Base-by-base conservation (phyloP, 176 grass and related monocot genomes). In the Metroxylon sagu region DNA sequence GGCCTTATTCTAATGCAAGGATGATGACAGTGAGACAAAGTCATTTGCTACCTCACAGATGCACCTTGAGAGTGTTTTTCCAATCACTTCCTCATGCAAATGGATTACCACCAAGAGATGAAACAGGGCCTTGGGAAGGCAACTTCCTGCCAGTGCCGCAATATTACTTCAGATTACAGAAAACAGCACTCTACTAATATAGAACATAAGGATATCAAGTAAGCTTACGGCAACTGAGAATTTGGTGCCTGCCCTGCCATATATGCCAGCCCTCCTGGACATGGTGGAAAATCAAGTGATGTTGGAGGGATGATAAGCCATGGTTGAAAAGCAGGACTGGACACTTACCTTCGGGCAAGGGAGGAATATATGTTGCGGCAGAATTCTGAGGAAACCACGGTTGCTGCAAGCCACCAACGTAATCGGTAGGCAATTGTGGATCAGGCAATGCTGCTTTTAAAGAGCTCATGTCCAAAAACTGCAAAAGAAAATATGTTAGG, bases 381-480 rank as follows among this genome's bases (percentile, higher is more conserved):
- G 75, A 52, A 77, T 88, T 81, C 14, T 82, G 87, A 70, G 84
- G 52, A 65, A 82, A 73, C 77, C 78, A 88, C 58, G 79, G 35
- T 26, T 81, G 58, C n/a, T 52, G 49, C 71, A 82, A 74, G 76
- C 57, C 68, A 16, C 50, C 50, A 28, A 62, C 52, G 59, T 80
- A 80, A 53, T 91, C 81, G n/a, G 30, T 16, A 4, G 73, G 70
- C 65, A 68, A 51, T 55, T 65, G 75, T 59, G 67, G 31, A 80
- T 81, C 72, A 57, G 87, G 78, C 50, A 97, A 75, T 63, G 73
- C 52, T 63, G 68, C 62, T 61, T 97, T 78, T 62, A 85, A 67
- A 7, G 76, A 88, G 66, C 76, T 78, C 84, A 91, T 85, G 74
- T 97, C 87, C 81, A 91, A 74, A 55, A 87, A 88, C 92, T 97